phyloP scores from a whole-genome alignment of 2,329 filamentous ascomycete species.

The Claviceps pazoutovae region DNA sequence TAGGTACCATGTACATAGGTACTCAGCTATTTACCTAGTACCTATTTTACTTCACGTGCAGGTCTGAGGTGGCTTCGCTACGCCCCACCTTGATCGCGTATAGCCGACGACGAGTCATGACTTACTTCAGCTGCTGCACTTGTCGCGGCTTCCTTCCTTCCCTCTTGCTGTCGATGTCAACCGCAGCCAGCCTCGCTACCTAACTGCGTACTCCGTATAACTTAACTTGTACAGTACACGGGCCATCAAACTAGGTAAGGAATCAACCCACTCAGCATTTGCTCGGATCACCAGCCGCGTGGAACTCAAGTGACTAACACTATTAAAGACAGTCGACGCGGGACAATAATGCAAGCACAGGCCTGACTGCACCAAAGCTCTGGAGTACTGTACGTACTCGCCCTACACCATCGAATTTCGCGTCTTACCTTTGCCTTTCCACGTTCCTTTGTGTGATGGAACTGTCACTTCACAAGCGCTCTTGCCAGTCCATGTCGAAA shows the following conservation, averaged over 20 bases:
- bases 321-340: neutral
- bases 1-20: no score
- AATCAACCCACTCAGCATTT: neutral
- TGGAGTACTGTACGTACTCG: neutral
- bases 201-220: no score
- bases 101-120: slow-evolving; percentile 1
- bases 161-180: neutral
- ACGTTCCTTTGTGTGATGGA: neutral
- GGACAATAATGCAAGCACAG: neutral
- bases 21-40: neutral
- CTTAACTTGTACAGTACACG: neutral
- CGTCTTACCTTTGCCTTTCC: neutral
- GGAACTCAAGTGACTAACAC: neutral
- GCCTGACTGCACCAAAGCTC: neutral
- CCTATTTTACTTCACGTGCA: neutral
- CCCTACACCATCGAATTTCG: neutral
- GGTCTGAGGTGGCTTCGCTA: no score
- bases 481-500: neutral
- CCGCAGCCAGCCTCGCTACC: neutral
- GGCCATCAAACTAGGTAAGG: neutral
- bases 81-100: neutral
- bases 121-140: neutral
- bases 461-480: neutral
- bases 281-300: neutral
- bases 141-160: neutral